Conservation (phyloP, 768 basidiomycete genomes). For the Thelephora aurantiotincta region DNA sequence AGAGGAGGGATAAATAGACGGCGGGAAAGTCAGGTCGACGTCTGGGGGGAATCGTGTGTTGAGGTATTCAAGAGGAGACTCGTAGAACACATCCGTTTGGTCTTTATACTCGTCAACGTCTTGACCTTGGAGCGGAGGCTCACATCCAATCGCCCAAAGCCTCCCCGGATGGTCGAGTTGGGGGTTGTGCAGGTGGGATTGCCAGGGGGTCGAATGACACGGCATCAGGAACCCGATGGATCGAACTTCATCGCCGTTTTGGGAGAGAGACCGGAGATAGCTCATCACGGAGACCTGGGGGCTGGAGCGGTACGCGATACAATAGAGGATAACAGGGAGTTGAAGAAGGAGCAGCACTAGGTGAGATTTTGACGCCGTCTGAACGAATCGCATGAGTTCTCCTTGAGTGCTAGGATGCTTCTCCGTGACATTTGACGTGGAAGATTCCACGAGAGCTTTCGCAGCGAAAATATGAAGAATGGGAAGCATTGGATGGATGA, state of each 20-base stretch:
- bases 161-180: slow-evolving; percentile 38
- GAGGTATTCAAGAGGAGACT: slow-evolving; percentile 55
- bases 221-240: slow-evolving; percentile 82
- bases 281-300: slow-evolving; percentile 69
- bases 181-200: slow-evolving; percentile 68
- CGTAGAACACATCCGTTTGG: slow-evolving; percentile 75
- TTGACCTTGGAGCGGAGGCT: slow-evolving; percentile 62
- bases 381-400: not conserved
- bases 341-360: slow-evolving; percentile 34
- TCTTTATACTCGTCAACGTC: slow-evolving; percentile 49
- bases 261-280: slow-evolving; percentile 43
- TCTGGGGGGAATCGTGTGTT: slow-evolving; percentile 44
- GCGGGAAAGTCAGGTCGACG: slow-evolving; percentile 53
- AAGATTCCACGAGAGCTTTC: slow-evolving; percentile 46
- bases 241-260: slow-evolving; percentile 22
- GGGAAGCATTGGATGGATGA: slow-evolving; percentile 85
- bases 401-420: not conserved
- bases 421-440: slow-evolving; percentile 6
- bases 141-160: slow-evolving; percentile 84
- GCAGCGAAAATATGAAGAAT: slow-evolving; percentile 70
- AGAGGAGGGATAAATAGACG: slow-evolving; percentile 40
- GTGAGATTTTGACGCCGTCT: slow-evolving; percentile 13
- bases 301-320: slow-evolving; percentile 60
- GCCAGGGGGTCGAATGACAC: slow-evolving; percentile 92
- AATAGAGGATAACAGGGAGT: slow-evolving; percentile 51